Conservation (phyloP, 1,139 yeast genomes). For the Yarrowia galli region DNA sequence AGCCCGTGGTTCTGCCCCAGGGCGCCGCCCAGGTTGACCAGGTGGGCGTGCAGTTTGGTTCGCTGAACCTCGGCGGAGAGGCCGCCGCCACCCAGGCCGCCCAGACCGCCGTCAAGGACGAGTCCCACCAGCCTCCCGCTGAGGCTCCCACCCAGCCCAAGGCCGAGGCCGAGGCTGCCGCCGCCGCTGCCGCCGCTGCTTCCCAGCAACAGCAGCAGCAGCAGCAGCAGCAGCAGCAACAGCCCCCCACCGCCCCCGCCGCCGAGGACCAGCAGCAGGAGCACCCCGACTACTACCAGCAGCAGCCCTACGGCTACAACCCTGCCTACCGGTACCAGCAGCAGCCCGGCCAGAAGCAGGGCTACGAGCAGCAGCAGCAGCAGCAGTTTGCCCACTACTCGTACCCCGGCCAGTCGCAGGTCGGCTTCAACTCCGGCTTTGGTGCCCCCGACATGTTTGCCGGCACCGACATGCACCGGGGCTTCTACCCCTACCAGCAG, state of each 20-base stretch:
- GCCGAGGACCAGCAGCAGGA: slow-evolving; percentile 45
- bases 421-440: slow-evolving; percentile 30
- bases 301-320: slow-evolving; percentile 47
- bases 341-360: slow-evolving; percentile 40
- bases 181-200: slow-evolving; percentile 42
- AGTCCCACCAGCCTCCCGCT: slow-evolving; percentile 42
- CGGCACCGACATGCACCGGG: slow-evolving; percentile 38
- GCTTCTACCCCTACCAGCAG: slow-evolving; percentile 39
- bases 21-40: slow-evolving; percentile 58
- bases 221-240: slow-evolving; percentile 45
- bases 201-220: slow-evolving; percentile 43
- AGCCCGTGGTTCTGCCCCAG: slow-evolving; percentile 71
- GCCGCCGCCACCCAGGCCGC: slow-evolving; percentile 41
- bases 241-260: slow-evolving; percentile 46
- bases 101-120: slow-evolving; percentile 39
- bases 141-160: slow-evolving; percentile 44
- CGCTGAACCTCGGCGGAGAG: slow-evolving; percentile 54
- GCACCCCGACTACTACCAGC: slow-evolving; percentile 49
- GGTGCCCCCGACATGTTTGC: slow-evolving; percentile 38
- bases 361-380: slow-evolving; percentile 43
- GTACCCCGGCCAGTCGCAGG: slow-evolving; percentile 38
- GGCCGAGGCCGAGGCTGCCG: slow-evolving; percentile 41
- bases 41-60: slow-evolving; percentile 76
- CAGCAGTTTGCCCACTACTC: slow-evolving; percentile 37
- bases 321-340: slow-evolving; percentile 45